These are phyloP conservation scores for Incumbomyces delicatus DNA, from an alignment of 2,329 filamentous ascomycete species.

Conservation along the genomic window DNA sequence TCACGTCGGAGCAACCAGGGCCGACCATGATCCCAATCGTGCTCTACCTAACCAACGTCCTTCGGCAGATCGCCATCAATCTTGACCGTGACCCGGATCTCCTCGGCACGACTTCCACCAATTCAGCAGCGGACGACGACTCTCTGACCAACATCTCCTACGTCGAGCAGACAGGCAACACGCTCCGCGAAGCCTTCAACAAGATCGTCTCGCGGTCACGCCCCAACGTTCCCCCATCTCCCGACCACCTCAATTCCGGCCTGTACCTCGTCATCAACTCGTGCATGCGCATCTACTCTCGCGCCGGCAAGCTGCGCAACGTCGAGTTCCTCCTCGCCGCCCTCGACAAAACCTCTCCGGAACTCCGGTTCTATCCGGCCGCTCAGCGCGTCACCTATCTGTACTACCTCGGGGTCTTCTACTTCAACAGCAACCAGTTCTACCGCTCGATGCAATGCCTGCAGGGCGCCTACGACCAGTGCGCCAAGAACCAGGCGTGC, in stretches of 20 bases:
- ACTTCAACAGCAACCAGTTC: constrained; percentile 77
- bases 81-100: constrained; percentile 73
- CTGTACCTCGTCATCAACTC: constrained; percentile 91
- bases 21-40: constrained; percentile 74
- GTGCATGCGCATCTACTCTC: constrained; percentile 77
- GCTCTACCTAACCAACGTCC: constrained; percentile 67
- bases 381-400: constrained; percentile 84
- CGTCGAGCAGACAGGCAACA: constrained; percentile 78
- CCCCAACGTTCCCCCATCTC: constrained; percentile 41
- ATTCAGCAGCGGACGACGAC: constrained; percentile 30
- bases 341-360: constrained; percentile 73
- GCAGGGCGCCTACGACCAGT: constrained; percentile 70
- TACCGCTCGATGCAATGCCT: constrained; percentile 65
- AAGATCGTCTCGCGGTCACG: constrained; percentile 63
- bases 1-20: constrained; percentile 70
- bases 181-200: constrained; percentile 82
- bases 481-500: constrained; percentile 40
- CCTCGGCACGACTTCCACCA: constrained; percentile 40
- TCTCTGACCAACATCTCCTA: constrained; percentile 66
- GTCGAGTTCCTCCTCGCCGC: constrained; percentile 85
- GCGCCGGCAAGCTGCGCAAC: constrained; percentile 72
- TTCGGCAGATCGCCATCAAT: constrained; percentile 74
- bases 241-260: constrained; percentile 74
- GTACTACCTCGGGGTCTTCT: constrained; percentile 86
- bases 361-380: constrained; percentile 70